Base-by-base conservation (phyloP, 345 rosid species). In the Geranium brycei region DNA sequence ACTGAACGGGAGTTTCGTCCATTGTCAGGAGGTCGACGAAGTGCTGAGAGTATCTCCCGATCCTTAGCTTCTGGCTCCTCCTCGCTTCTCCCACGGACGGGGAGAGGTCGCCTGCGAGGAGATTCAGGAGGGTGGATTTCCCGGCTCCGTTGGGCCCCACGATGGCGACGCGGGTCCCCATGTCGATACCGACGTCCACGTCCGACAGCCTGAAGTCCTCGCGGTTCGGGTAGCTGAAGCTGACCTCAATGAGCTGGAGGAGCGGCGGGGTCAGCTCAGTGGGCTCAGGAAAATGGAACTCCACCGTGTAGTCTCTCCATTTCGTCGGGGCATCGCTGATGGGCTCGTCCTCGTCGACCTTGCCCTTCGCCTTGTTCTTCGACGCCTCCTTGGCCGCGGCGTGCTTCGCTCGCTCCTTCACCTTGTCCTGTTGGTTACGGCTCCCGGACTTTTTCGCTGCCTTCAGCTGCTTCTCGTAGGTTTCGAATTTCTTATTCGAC, bases 61-160 rank as follows among this genome's bases (percentile, higher is more conserved):
- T 82, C 68, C 97, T 82, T 77, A 93, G 75, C 73, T 90, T 88
- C 72, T 90, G 97, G 66, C 97, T 90, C 77, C 91, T 81, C 66
- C 91, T 72, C 61, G 80, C 80, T 78, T 88, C 96, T 68, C 99
- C 99, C 64, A 86, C 96, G 0, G 74, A 76, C 14, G 99, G 91
- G 75, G 68, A 77, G 72, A 93, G 73, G 77, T 88, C 99, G 35
- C 96, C 96, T 19, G 97, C 96, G 53, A 93, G 91, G 70, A 93
- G 96, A 76, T 90, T 93, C 69, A 90, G 73, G 23, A 93, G 75
- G 59, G 99, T 90, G 60, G 96, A 90, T 69, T 93, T 93, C 59
- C 96, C 99, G 60, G 99, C 99, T 62, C 99, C 97, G 51, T 86
- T 90, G 31, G 99, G 96, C 66, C 99, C 99, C 61, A 87, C 91